Evolutionary conservation across 2,329 filamentous ascomycete genomes (phyloP).

Genomic region (Aureobasidium mangrovei): DNA sequence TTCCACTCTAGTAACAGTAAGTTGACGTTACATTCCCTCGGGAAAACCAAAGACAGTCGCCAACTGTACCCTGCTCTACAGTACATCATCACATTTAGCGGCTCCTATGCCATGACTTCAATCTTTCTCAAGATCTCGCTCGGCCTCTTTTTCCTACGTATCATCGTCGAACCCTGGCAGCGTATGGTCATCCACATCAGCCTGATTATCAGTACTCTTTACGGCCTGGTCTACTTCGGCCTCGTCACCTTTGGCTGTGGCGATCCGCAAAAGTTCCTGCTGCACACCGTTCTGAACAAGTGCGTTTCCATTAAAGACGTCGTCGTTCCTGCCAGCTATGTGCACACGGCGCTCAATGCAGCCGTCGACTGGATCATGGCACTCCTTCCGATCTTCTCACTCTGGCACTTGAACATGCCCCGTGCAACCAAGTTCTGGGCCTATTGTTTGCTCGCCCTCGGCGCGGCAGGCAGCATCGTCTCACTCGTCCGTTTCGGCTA

Average conservation of each 20-base stretch:
- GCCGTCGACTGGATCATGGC: slow-evolving; percentile 16
- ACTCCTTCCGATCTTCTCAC: slow-evolving; percentile 10
- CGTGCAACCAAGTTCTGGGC: slow-evolving; percentile 14
- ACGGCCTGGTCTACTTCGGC: slow-evolving; percentile 4
- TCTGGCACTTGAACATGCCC: slow-evolving; percentile 15
- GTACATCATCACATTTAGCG: slow-evolving; percentile 5
- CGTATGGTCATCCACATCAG: not conserved
- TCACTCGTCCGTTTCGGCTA: slow-evolving; percentile 15
- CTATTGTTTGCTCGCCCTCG: slow-evolving; percentile 12
- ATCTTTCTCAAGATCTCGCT: slow-evolving; percentile 16
- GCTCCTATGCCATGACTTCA: slow-evolving; percentile 11
- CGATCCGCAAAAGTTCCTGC: not conserved
- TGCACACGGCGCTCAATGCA: slow-evolving; percentile 13
- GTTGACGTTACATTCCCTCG: not conserved
- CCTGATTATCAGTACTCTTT: slow-evolving; percentile 1
- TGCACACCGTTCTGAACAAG: slow-evolving; percentile 7
- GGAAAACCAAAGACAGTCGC: not conserved
- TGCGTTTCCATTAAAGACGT: slow-evolving; percentile 8
- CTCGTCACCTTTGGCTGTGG: slow-evolving; percentile 7
- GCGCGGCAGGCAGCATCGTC: slow-evolving; percentile 14
- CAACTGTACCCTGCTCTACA: not conserved
- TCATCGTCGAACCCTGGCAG: slow-evolving; percentile 15
- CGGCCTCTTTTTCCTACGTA: slow-evolving; percentile 16
- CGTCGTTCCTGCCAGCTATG: slow-evolving; percentile 13
- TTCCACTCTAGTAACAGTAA: not conserved